phyloP scores from a whole-genome alignment of 768 basidiomycete species.

The Lentinula edodes region DNA sequence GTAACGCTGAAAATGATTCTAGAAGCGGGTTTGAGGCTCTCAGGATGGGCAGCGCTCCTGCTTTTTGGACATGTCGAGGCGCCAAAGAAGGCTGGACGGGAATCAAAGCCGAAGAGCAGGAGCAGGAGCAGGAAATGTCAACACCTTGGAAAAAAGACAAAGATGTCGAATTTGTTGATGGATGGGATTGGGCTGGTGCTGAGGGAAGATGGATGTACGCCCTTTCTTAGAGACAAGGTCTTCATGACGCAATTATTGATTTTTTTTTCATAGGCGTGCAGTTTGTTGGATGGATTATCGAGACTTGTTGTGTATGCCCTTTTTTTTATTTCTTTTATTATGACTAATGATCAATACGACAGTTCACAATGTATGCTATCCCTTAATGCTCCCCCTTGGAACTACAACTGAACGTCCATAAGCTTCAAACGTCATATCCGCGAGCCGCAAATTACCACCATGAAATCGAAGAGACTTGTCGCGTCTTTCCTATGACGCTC shows the following conservation, averaged over 20 bases:
- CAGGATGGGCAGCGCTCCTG: slow-evolving; percentile 35
- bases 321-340: not conserved
- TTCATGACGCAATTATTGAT: not conserved
- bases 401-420: not conserved
- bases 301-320: slow-evolving; percentile 42
- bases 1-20: not conserved
- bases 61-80: slow-evolving; percentile 30
- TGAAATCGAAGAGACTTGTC: slow-evolving; percentile 36
- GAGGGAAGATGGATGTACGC: slow-evolving; percentile 49
- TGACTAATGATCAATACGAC: not conserved
- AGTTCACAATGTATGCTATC: slow-evolving; percentile 35
- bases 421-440: not conserved
- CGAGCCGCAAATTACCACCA: slow-evolving; percentile 2
- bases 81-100: slow-evolving; percentile 2
- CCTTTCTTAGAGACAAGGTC: not conserved
- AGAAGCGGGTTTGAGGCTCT: slow-evolving; percentile 23
- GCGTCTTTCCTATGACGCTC: slow-evolving; percentile 50
- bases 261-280: slow-evolving; percentile 33
- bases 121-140: not conserved
- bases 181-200: slow-evolving; percentile 60
- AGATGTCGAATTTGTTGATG: slow-evolving; percentile 20
- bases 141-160: slow-evolving; percentile 6
- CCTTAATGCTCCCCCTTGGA: not conserved
- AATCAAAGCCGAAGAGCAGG: slow-evolving; percentile 7
- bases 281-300: slow-evolving; percentile 58